These are phyloP conservation scores for Clavaria fumosa DNA, from an alignment of 768 basidiomycete species.

Conservation along the genomic window DNA sequence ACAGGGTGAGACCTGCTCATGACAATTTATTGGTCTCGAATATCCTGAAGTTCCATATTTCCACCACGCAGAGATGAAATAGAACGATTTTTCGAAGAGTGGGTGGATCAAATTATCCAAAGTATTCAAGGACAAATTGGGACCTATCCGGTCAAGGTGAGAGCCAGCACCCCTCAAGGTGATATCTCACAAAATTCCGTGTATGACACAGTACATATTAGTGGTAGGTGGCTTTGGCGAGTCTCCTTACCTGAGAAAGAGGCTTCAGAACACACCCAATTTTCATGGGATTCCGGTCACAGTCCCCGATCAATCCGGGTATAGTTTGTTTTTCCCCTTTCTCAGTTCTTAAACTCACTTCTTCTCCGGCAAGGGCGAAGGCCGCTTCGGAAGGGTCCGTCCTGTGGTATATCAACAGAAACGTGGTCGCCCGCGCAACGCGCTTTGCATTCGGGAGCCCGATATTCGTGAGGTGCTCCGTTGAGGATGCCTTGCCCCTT, in stretches of 20 bases:
- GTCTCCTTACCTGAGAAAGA: conserved; percentile 3
- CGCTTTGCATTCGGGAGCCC: conserved; percentile 4
- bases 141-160: neutral
- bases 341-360: neutral
- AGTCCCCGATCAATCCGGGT: conserved; percentile 5
- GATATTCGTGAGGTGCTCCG: neutral
- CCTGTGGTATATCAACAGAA: conserved; percentile 1
- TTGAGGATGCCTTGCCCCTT: neutral
- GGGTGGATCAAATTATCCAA: conserved; percentile 4
- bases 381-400: conserved; percentile 6
- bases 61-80: neutral
- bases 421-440: conserved; percentile 4
- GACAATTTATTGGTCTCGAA: too few relatives aligned
- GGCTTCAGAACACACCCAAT: conserved; percentile 1
- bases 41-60: neutral
- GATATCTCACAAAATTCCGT: neutral
- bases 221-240: conserved; percentile 5
- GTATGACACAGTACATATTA: neutral
- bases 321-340: neutral
- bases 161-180: neutral
- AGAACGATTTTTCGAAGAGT: conserved; percentile 1
- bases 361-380: conserved; percentile 2
- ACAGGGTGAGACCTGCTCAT: conserved; percentile 1
- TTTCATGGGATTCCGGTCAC: conserved; percentile 2
- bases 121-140: conserved; percentile 3